Percentiles rank a stretch among this genome's conserved stretches.
These are phyloP conservation scores for Monosporascus ibericus DNA, from an alignment of 2,329 filamentous ascomycete species.

Conservation along the genomic window DNA sequence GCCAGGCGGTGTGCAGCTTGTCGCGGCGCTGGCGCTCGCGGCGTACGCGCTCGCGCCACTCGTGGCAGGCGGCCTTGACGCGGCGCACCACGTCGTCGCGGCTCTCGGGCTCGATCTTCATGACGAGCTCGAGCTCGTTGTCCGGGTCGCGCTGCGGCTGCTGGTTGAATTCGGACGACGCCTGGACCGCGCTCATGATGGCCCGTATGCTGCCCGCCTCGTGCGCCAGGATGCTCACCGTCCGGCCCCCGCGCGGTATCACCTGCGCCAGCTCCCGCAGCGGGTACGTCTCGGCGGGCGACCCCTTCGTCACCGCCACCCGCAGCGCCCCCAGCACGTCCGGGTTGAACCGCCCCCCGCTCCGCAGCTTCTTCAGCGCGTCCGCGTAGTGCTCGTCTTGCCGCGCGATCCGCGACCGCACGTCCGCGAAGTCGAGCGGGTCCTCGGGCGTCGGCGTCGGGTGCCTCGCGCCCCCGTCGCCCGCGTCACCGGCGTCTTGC, in stretches of 20 bases:
- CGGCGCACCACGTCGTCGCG: conserved; percentile 39
- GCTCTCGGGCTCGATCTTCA: conserved; percentile 47
- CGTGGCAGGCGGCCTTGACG: conserved; percentile 40
- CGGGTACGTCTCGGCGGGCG: conserved; percentile 31
- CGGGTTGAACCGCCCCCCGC: conserved; percentile 47
- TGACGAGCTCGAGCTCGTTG: conserved; percentile 52
- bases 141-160: conserved; percentile 52
- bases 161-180: conserved; percentile 50
- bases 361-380: conserved; percentile 34
- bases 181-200: conserved; percentile 50
- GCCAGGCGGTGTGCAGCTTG: conserved; percentile 44
- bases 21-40: conserved; percentile 41
- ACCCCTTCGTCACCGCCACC: conserved; percentile 28
- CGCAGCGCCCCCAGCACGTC: conserved; percentile 40
- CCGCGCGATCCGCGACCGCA: conserved; percentile 36
- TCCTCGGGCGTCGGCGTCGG: conserved; percentile 32
- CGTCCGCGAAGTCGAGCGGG: conserved; percentile 43
- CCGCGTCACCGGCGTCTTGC: background rate
- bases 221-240: conserved; percentile 31
- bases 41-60: conserved; percentile 45
- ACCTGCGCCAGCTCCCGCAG: conserved; percentile 51
- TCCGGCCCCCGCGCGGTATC: conserved; percentile 38
- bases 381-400: conserved; percentile 36
- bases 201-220: conserved; percentile 42
- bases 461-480: conserved; percentile 15